Conservation (phyloP, 1,284 basidiomycete species). For the Marasmius oreades region DNA sequence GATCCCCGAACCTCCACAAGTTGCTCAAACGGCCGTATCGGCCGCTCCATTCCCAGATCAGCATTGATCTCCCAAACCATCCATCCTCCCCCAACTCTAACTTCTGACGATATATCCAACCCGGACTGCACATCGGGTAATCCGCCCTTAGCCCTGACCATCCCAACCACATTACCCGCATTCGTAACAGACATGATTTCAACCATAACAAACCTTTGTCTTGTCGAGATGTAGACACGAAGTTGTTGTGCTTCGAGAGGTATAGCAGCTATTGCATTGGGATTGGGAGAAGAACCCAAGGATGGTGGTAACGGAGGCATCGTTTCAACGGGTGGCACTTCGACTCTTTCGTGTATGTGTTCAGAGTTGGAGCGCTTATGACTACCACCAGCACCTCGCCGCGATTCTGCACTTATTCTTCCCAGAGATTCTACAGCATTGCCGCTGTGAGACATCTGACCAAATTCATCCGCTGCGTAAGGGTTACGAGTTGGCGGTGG, state of each 20-base stretch:
- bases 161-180: slow-evolving; percentile 62
- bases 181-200: slow-evolving; percentile 58
- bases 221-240: slow-evolving; percentile 68
- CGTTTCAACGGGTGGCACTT: slow-evolving; percentile 9
- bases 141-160: slow-evolving; percentile 59
- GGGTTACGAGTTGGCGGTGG: not conserved
- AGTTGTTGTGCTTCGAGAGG: slow-evolving; percentile 41
- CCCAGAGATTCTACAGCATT: not conserved
- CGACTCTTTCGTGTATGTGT: not conserved
- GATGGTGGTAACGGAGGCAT: slow-evolving; percentile 13
- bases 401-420: not conserved
- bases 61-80: slow-evolving; percentile 79
- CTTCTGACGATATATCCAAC: slow-evolving; percentile 36
- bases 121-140: slow-evolving; percentile 36
- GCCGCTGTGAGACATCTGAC: not conserved
- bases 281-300: too few species aligned
- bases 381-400: not conserved
- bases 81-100: slow-evolving; percentile 55
- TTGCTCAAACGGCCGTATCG: slow-evolving; percentile 79
- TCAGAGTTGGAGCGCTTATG: not conserved
- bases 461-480: not conserved
- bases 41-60: slow-evolving; percentile 88
- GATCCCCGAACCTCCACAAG: slow-evolving; percentile 70
- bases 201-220: slow-evolving; percentile 70
- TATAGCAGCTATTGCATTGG: too few species aligned